A percentile compares a stretch with the other conserved stretches of the same genome.
Evolutionary conservation across 2,329 filamentous ascomycete genomes (phyloP).

Genomic region (Akanthomyces muscarius): DNA sequence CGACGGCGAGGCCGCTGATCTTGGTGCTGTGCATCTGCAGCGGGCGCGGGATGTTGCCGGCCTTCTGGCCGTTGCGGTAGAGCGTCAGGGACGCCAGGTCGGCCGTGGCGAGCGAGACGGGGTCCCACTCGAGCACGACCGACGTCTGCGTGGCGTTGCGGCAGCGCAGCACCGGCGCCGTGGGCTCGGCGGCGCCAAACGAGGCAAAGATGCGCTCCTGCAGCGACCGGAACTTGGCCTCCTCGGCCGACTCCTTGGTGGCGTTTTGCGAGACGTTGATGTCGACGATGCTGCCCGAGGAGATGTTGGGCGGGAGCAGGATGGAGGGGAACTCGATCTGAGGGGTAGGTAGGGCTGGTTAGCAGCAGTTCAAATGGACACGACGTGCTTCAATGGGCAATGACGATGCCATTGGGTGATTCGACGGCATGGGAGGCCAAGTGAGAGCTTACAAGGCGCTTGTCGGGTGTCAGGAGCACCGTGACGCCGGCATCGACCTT

Average conservation of each 20-base stretch:
- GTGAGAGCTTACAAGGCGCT: slow-evolving; percentile 69
- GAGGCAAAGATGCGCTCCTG: slow-evolving; percentile 83
- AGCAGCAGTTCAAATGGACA: slow-evolving; percentile 17
- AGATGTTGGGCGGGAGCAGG: slow-evolving; percentile 89
- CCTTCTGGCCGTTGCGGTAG: slow-evolving; percentile 95
- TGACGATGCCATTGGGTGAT: neutral
- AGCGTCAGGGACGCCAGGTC: slow-evolving; percentile 84
- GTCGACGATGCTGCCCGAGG: slow-evolving; percentile 94
- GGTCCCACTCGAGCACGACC: slow-evolving; percentile 96
- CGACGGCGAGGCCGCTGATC: slow-evolving; percentile 92
- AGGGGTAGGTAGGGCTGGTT: slow-evolving; percentile 19
- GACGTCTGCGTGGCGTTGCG: slow-evolving; percentile 98
- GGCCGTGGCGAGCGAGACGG: slow-evolving; percentile 86
- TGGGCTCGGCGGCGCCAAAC: slow-evolving; percentile 77
- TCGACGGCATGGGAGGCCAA: neutral
- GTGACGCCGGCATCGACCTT: slow-evolving; percentile 99
- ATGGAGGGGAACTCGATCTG: slow-evolving; percentile 99
- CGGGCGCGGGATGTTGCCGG: slow-evolving; percentile 86
- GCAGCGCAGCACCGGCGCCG: slow-evolving; percentile 76
- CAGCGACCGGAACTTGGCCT: slow-evolving; percentile 74
- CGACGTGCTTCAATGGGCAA: neutral
- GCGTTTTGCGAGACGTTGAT: slow-evolving; percentile 90
- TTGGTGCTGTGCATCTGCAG: slow-evolving; percentile 90
- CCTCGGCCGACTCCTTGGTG: slow-evolving; percentile 68
- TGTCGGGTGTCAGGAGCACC: slow-evolving; percentile 93